Percentiles rank a stretch among this genome's conserved stretches.
Conservation (phyloP, 2,329 filamentous ascomycete genomes). For the Colletotrichum sp. region DNA sequence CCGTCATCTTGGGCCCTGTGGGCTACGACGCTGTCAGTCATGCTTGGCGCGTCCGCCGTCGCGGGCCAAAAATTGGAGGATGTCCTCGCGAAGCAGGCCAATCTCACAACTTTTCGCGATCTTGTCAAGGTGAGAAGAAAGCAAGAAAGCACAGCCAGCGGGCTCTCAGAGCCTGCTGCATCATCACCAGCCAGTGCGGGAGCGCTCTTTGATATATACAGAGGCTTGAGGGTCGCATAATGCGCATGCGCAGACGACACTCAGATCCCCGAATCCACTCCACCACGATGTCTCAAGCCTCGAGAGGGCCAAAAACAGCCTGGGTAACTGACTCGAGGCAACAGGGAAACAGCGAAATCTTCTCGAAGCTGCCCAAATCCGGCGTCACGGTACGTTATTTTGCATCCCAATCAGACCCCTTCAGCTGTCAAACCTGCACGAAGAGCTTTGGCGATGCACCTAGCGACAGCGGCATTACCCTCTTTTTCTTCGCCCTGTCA, state of each 20-base stretch:
- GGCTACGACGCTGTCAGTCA: neutral
- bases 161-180: neutral
- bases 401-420: neutral
- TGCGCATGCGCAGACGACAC: slow-evolving; percentile 7
- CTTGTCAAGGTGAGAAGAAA: slow-evolving; percentile 43
- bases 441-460: neutral
- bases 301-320: neutral
- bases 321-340: neutral
- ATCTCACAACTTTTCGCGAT: slow-evolving; percentile 48
- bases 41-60: slow-evolving; percentile 14
- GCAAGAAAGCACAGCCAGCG: neutral
- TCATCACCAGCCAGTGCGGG: neutral
- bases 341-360: slow-evolving; percentile 47
- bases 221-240: slow-evolving; percentile 1
- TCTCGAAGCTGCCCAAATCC: slow-evolving; percentile 46
- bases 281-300: neutral
- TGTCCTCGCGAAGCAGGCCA: slow-evolving; percentile 42
- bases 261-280: neutral
- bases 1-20: neutral
- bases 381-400: slow-evolving; percentile 47
- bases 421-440: neutral
- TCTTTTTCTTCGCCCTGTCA: neutral
- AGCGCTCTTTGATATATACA: neutral
- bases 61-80: slow-evolving; percentile 39
- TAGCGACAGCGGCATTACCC: neutral